Base-by-base conservation (phyloP, 1,284 basidiomycete genomes). In the Inonotus hispidus region DNA sequence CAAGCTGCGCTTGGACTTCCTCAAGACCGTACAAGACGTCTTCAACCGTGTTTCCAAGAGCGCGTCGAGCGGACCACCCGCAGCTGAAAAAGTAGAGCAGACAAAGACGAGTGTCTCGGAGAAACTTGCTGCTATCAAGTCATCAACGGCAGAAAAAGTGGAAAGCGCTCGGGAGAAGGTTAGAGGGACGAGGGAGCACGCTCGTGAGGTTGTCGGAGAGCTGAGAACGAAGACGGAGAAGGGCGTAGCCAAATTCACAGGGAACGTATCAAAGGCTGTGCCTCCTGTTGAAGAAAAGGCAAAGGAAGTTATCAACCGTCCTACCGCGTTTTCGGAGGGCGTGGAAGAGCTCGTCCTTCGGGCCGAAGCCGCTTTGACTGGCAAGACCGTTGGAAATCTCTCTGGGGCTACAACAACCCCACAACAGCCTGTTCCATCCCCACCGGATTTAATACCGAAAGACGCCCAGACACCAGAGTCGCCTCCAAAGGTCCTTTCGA, bases 351-450 rank as follows among this genome's bases (percentile, higher is more conserved):
- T 92, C 35, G 80, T 90, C 3, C 72, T 72, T 43, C 79, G 85
- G 68, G 90, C 87, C 0, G 90, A 95, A 72, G 83, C 77, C 50
- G 88, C 84, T 0, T 73, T 91, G 62, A 75, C 77, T 50, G 77
- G 73, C 38, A 81, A 80, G 66, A 68, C 71, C 1, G 56, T 70
- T 19, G 72, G 73, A 38, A 53, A 69, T 10, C 60, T 72, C 1
- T 65, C 72, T 1, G 71, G 74, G 55, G 68, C 71, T 13, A 71
- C 72, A n/a, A 71, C 71, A 1, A 66, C 76, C 13, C 66, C 72
- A 10, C 65, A 67, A 25, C 71, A 75, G 60, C 70, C 73, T 21
- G 71, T 67, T 25, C 66, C 68, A 27, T 66, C 68, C 23, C 63
- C 70, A 46, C 70, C 74, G 41, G 70, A 71, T 64, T 67, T 67